These are phyloP conservation scores for Kodamaea sagamina DNA, from an alignment of 805 yeast genomes.

Conservation along the genomic window DNA sequence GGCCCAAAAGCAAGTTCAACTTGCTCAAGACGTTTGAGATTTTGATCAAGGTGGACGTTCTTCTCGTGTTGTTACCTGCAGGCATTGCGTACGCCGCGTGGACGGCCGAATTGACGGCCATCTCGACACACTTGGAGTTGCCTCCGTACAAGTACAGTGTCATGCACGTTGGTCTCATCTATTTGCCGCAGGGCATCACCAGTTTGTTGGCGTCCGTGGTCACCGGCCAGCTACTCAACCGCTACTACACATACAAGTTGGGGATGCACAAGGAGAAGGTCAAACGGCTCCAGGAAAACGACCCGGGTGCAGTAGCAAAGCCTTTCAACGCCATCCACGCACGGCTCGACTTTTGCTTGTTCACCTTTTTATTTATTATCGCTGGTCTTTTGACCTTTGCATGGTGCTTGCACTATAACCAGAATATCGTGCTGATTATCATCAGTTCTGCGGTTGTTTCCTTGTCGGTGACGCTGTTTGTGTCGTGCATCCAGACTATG, in stretches of 20 bases:
- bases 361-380: background rate
- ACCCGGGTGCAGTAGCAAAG: slow-evolving; percentile 1
- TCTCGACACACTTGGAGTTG: slow-evolving; percentile 55
- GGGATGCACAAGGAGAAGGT: slow-evolving; percentile 13
- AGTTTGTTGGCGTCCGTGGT: slow-evolving; percentile 59
- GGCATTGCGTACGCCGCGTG: slow-evolving; percentile 68
- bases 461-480: slow-evolving; percentile 53
- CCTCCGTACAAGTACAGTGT: slow-evolving; percentile 52
- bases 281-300: background rate
- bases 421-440: slow-evolving; percentile 55
- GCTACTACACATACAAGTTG: slow-evolving; percentile 41
- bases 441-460: slow-evolving; percentile 60
- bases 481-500: slow-evolving; percentile 61
- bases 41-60: slow-evolving; percentile 45
- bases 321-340: slow-evolving; percentile 2
- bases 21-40: slow-evolving; percentile 42
- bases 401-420: slow-evolving; percentile 62
- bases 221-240: slow-evolving; percentile 59
- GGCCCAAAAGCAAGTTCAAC: slow-evolving; percentile 7
- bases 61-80: slow-evolving; percentile 53
- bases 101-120: slow-evolving; percentile 67
- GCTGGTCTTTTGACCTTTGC: slow-evolving; percentile 57
- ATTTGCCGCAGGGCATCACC: slow-evolving; percentile 71
- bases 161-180: slow-evolving; percentile 66
- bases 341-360: slow-evolving; percentile 21